A percentile compares a stretch with the other conserved stretches of the same genome.
Conservation (phyloP, 768 basidiomycete genomes). For the Mrakia frigida region DNA sequence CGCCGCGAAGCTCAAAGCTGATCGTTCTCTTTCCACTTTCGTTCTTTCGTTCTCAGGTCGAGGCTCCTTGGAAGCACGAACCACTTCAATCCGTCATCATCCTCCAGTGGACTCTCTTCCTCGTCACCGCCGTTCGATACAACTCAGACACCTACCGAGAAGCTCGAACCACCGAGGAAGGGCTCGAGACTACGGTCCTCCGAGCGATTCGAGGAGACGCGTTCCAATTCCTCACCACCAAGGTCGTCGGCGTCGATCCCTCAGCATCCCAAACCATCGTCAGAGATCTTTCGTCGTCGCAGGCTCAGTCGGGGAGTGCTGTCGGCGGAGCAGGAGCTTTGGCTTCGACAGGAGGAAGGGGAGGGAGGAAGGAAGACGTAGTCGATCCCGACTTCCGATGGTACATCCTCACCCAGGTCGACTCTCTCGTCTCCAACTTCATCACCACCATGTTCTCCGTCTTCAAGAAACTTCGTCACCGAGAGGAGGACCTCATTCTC, state of each 20-base stretch:
- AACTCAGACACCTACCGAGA: constrained; percentile 60
- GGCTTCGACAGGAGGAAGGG: background rate
- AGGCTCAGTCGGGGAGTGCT: background rate
- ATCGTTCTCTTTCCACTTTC: constrained; percentile 44
- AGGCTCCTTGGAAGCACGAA: constrained; percentile 57
- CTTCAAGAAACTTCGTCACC: constrained; percentile 61
- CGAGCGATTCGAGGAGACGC: constrained; percentile 76
- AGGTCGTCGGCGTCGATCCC: constrained; percentile 56
- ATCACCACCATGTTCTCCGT: constrained; percentile 42
- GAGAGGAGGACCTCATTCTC: constrained; percentile 77
- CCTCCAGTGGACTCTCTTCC: constrained; percentile 83
- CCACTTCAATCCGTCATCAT: constrained; percentile 66
- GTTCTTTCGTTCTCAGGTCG: constrained; percentile 40
- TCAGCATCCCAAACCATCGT: background rate
- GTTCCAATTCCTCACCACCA: constrained; percentile 64
- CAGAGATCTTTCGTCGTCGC: constrained; percentile 35
- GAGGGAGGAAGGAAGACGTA: background rate
- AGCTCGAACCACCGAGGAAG: constrained; percentile 61
- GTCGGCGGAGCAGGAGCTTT: background rate
- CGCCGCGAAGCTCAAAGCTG: background rate
- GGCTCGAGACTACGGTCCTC: constrained; percentile 75
- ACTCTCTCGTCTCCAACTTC: constrained; percentile 61
- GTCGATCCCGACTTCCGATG: constrained; percentile 52
- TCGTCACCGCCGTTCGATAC: constrained; percentile 67
- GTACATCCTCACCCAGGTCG: constrained; percentile 59